These are phyloP conservation scores for Pythium plurisporium DNA, from an alignment of 352 stramenopile genomes.

Conservation along the genomic window DNA sequence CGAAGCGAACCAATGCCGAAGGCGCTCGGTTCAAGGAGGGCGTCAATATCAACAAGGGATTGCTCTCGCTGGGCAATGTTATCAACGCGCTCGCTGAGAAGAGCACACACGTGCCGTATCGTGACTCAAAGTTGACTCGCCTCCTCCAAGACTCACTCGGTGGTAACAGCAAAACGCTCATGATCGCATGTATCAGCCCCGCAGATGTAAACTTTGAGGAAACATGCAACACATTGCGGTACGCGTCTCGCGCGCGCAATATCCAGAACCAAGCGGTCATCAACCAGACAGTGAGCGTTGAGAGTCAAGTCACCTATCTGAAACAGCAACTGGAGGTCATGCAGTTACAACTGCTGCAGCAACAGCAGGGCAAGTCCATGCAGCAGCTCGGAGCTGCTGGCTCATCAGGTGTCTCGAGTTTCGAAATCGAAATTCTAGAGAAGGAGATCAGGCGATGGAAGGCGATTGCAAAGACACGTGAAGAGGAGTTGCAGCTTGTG, in stretches of 20 bases:
- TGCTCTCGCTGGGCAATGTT: conserved; percentile 95
- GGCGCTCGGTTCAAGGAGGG: conserved; percentile 90
- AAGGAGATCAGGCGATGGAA: conserved; percentile 33
- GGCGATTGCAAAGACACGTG: conserved; percentile 22
- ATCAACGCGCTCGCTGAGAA: conserved; percentile 90
- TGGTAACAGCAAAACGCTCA: conserved; percentile 90
- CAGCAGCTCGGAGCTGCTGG: too few relatives aligned
- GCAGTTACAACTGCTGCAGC: conserved; percentile 55
- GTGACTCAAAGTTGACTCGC: conserved; percentile 89
- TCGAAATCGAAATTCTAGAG: conserved; percentile 18
- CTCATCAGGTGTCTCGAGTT: conserved; percentile 8
- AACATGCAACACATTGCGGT: conserved; percentile 94
- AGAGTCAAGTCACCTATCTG: conserved; percentile 58
- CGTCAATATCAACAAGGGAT: conserved; percentile 92
- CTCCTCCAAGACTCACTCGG: conserved; percentile 86
- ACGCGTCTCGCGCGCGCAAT: conserved; percentile 95
- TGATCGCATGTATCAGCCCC: conserved; percentile 85
- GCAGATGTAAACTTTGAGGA: conserved; percentile 89
- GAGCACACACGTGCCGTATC: conserved; percentile 77
- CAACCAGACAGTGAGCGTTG: conserved; percentile 94
- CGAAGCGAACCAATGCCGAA: conserved; percentile 84
- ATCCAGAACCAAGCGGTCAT: conserved; percentile 98
- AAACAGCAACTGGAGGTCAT: conserved; percentile 68
- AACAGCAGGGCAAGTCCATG: conserved; percentile 27
- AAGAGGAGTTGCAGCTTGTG: conserved; percentile 45